phyloP scores from a whole-genome alignment of 2,329 filamentous ascomycete genomes.

The Trichoderma hamatum region DNA sequence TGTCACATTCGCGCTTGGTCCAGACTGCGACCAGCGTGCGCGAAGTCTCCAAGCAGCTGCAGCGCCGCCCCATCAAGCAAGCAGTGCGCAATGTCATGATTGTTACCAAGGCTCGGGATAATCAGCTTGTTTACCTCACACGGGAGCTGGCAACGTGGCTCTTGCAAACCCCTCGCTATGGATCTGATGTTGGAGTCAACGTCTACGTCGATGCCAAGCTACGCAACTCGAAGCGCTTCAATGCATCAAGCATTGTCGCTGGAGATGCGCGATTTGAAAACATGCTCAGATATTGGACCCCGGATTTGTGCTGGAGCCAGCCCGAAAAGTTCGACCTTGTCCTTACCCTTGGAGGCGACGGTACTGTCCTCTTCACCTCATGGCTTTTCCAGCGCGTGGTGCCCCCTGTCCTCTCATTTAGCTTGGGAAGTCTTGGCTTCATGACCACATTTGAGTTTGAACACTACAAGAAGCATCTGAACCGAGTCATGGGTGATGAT shows the following conservation, averaged over 20 bases:
- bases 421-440: constrained; percentile 83
- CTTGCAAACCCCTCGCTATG: constrained; percentile 84
- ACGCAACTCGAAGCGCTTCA: constrained; percentile 83
- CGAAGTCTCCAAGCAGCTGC: constrained; percentile 93
- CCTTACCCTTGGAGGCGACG: constrained; percentile 82
- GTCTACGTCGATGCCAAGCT: constrained; percentile 99
- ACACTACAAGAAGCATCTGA: constrained; percentile 82
- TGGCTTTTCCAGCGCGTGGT: constrained; percentile 93
- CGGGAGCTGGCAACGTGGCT: constrained; percentile 87
- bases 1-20: constrained; percentile 91
- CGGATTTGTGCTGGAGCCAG: constrained; percentile 89
- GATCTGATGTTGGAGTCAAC: constrained; percentile 85
- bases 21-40: constrained; percentile 94
- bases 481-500: constrained; percentile 86
- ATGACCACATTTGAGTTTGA: constrained; percentile 87
- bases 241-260: constrained; percentile 70
- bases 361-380: constrained; percentile 84
- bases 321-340: constrained; percentile 97
- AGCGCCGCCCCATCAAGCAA: constrained; percentile 86
- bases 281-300: constrained; percentile 95
- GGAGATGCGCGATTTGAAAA: constrained; percentile 75
- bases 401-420: constrained; percentile 82
- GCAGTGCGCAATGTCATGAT: constrained; percentile 97
- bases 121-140: constrained; percentile 86
- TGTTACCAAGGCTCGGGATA: constrained; percentile 95